Evolutionary conservation across 1,284 basidiomycete genomes (phyloP), one percentile per base, ranked within the genome.

Genomic region (Sutorius eximius): DNA sequence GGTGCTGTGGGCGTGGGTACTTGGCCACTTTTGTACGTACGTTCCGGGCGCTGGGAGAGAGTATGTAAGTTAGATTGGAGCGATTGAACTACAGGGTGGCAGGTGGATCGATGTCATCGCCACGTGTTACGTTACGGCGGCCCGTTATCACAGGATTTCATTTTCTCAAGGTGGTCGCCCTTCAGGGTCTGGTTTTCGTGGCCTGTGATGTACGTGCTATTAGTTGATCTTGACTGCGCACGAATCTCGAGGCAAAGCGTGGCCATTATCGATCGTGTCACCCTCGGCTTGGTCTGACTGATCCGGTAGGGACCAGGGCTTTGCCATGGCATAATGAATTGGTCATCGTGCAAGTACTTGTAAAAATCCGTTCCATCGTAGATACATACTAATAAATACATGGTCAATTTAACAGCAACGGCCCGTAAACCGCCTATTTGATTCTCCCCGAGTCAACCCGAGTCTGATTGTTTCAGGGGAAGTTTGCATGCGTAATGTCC

Each of bases 401-500:
- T 27, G 24, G 15, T 34, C 15, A 29, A 10, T 36, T 16, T 41
- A 69, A 33, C 66, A 68, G 12, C 66, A 68, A 24, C 50, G 38
- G 20, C 59, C 55, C 6, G 51, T n/a, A 1, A 53, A 8, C 10
- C 51, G 56, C 50, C 51, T 51, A 20, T 13, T 52, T 6, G 57
- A 50, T 42, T 49, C 58, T 1, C 45, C 40, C 42, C 59, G 55
- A 15, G 55, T 45, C 37, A 65, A 34, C 3, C 62, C 69, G 4
- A 70, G 60, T 5, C 53, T 41, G 16, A 71, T 66, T 10, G 65
- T 66, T 12, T 68, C 63, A 11, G 56, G 51, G 16, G 50, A 52
- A 12, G 55, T 65, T n/a, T 57, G 65, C 10, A 64, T 24, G 16
- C 13, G 59, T 33, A 66, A n/a, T 2, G 67, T 71, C 45, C 57